Conservation (phyloP, 148 eudicot species). For the Rhododendron henanense region DNA sequence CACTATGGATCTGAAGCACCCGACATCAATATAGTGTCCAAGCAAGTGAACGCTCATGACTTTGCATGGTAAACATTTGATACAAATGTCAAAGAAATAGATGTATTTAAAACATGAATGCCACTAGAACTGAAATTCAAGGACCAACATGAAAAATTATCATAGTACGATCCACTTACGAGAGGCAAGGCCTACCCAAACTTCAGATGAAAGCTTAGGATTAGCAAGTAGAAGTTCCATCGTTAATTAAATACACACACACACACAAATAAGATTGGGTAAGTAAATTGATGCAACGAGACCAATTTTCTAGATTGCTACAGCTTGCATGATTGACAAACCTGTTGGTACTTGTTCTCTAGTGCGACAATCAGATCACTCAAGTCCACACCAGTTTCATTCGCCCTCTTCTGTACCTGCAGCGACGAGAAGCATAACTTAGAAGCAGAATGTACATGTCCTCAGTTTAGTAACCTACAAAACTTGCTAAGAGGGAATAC, state of each 20-base stretch:
- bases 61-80: constrained; percentile 1
- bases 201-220: neutral
- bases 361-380: constrained; percentile 62
- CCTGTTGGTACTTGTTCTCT: constrained; percentile 82
- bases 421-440: neutral
- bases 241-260: neutral
- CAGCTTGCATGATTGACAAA: constrained; percentile 12
- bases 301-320: neutral
- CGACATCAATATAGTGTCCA: neutral
- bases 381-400: constrained; percentile 87
- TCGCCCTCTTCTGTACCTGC: constrained; percentile 85
- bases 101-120: neutral
- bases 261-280: neutral
- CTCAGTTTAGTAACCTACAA: neutral
- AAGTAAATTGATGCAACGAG: neutral
- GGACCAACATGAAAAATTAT: neutral
- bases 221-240: neutral
- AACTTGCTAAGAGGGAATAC: constrained; percentile 26
- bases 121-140: neutral
- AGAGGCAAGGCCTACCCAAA: neutral
- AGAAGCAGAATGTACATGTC: neutral
- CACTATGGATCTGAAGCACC: neutral
- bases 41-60: neutral
- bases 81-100: neutral
- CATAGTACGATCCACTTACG: neutral